Conservation (phyloP, 2,329 filamentous ascomycete genomes). For the Leptosphaerulina australis region DNA sequence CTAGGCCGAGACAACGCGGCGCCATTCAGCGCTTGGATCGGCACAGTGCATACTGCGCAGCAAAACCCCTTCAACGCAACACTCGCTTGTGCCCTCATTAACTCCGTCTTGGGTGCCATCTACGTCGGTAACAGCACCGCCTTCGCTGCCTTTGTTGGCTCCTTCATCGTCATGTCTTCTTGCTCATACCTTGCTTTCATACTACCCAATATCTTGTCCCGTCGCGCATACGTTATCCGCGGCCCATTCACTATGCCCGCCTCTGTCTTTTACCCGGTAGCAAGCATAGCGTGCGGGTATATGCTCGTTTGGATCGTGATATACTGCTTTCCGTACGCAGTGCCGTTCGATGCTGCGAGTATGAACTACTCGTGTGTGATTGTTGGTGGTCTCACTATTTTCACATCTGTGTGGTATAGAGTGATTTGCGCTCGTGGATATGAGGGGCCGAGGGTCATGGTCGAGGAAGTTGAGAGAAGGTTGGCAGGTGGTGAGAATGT, state of each 20-base stretch:
- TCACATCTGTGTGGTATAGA: conserved; percentile 54
- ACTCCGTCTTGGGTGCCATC: conserved; percentile 65
- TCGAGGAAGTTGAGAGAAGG: conserved; percentile 31
- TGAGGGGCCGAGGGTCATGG: conserved; percentile 43
- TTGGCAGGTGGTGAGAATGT: conserved; percentile 20
- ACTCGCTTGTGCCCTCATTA: conserved; percentile 56
- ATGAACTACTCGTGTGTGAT: conserved; percentile 64
- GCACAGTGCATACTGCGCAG: conserved; percentile 54
- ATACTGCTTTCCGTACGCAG: conserved; percentile 62
- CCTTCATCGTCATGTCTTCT: conserved; percentile 61
- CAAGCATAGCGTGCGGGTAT: conserved; percentile 61
- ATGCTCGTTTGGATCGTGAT: conserved; percentile 67
- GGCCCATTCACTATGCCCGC: conserved; percentile 64
- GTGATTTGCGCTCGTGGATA: conserved; percentile 50
- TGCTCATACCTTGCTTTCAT: conserved; percentile 69
- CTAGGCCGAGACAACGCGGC: conserved; percentile 64
- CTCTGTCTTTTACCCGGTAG: conserved; percentile 54
- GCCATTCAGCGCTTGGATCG: conserved; percentile 58
- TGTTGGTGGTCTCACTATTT: conserved; percentile 58
- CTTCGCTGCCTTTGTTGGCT: conserved; percentile 70
- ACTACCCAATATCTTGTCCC: conserved; percentile 54
- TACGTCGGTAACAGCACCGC: conserved; percentile 71
- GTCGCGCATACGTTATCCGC: conserved; percentile 54
- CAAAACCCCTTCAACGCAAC: conserved; percentile 64
- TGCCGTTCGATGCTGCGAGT: conserved; percentile 53